Evolutionary conservation across 192 early-diverging fungal species (phyloP).

Genomic region (Lobosporangium transversale): DNA sequence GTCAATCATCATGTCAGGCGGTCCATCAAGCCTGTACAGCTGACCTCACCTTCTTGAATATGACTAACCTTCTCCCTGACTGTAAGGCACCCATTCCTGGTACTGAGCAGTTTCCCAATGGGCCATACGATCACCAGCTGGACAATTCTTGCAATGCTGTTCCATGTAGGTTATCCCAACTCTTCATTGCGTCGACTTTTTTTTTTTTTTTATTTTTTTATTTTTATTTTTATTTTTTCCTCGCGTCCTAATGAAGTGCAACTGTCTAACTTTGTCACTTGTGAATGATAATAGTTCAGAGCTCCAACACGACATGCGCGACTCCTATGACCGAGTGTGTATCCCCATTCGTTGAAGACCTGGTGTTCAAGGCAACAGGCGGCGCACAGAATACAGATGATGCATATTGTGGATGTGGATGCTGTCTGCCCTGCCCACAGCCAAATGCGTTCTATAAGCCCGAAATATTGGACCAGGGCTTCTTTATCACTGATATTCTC

Average conservation of each 20-base stretch:
- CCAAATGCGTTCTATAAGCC: slow-evolving; percentile 58
- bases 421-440: slow-evolving; percentile 62
- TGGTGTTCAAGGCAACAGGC: slow-evolving; percentile 19
- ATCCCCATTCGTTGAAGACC: slow-evolving; percentile 54
- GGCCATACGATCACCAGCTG: slow-evolving; percentile 16
- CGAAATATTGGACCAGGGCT: slow-evolving; percentile 50
- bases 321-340: slow-evolving; percentile 39
- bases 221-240: no score
- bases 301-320: slow-evolving; percentile 42
- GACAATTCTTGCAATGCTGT: slow-evolving; percentile 39
- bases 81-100: slow-evolving; percentile 19
- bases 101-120: slow-evolving; percentile 16
- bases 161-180: slow-evolving; percentile 11
- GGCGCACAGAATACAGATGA: slow-evolving; percentile 42
- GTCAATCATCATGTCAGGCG: slow-evolving; percentile 48
- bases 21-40: slow-evolving; percentile 23
- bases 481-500: slow-evolving; percentile 59
- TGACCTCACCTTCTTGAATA: slow-evolving; percentile 18
- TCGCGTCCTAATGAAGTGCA: no score
- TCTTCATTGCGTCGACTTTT: background rate
- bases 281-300: slow-evolving; percentile 21
- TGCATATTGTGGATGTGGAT: slow-evolving; percentile 47
- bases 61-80: slow-evolving; percentile 35
- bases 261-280: no score
- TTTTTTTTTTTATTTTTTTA: background rate